Evolutionary conservation across 768 basidiomycete genomes (phyloP).

Genomic region (Tulasnella sp.): DNA sequence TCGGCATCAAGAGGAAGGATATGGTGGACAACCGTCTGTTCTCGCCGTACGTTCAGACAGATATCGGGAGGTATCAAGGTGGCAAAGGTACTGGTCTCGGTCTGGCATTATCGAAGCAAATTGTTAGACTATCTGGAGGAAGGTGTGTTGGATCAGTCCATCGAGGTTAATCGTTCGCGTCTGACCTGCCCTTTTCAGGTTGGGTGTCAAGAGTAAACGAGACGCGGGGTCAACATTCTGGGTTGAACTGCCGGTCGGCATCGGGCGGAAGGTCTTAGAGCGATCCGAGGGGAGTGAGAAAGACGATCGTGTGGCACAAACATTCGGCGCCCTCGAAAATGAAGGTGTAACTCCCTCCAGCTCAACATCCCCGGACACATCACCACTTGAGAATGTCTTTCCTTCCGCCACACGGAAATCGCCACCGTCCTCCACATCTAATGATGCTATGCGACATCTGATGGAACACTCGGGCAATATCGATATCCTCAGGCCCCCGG

Average conservation of each 20-base stretch:
- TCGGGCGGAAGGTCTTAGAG: slow-evolving; percentile 18
- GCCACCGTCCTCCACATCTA: slow-evolving; percentile 71
- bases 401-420: slow-evolving; percentile 76
- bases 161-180: too few relatives aligned
- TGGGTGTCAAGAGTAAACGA: slow-evolving; percentile 28
- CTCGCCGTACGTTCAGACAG: slow-evolving; percentile 30
- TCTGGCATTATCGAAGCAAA: slow-evolving; percentile 33
- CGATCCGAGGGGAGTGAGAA: neutral
- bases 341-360: slow-evolving; percentile 10
- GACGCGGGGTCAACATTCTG: slow-evolving; percentile 23
- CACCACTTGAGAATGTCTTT: slow-evolving; percentile 43
- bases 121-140: slow-evolving; percentile 32
- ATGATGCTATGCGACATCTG: slow-evolving; percentile 1
- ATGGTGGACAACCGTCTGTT: slow-evolving; percentile 12
- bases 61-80: slow-evolving; percentile 34
- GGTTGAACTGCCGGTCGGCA: slow-evolving; percentile 22
- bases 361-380: neutral
- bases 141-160: slow-evolving; percentile 18
- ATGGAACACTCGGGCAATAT: slow-evolving; percentile 15
- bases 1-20: slow-evolving; percentile 25
- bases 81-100: slow-evolving; percentile 34
- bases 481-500: neutral
- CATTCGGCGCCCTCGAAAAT: neutral
- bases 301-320: slow-evolving; percentile 2
- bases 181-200: neutral